Evolutionary conservation across 2,329 filamentous ascomycete genomes (phyloP).

Genomic region (Dactylellina drechsleri): DNA sequence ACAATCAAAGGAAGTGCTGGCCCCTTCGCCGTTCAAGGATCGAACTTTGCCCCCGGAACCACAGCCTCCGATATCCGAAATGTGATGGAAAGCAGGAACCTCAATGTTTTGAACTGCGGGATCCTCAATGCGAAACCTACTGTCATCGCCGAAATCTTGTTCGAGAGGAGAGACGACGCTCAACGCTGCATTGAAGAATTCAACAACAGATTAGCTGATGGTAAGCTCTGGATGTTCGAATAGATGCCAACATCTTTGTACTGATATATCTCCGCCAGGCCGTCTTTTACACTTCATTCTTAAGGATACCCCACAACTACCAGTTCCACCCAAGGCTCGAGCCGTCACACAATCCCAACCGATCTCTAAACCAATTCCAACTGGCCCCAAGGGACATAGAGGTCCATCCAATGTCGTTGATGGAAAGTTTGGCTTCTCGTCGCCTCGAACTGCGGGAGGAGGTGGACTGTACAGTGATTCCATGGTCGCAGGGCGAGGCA

Average conservation of each 20-base stretch:
- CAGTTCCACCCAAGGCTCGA: constrained; percentile 27
- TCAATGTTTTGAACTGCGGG: constrained; percentile 72
- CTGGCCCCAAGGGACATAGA: constrained; percentile 46
- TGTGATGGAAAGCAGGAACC: constrained; percentile 78
- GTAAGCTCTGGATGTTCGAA: constrained; percentile 64
- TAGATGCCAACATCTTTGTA: constrained; percentile 22
- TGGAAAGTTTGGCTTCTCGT: constrained; percentile 57
- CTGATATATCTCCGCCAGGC: constrained; percentile 53
- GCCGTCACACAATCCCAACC: constrained; percentile 27
- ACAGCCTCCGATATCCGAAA: constrained; percentile 84
- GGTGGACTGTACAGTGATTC: constrained; percentile 40
- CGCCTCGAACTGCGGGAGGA: constrained; percentile 45
- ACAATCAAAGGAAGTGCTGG: constrained; percentile 78
- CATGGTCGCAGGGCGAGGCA: constrained; percentile 21
- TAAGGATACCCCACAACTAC: constrained; percentile 56
- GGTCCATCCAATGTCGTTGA: constrained; percentile 56
- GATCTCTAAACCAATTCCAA: constrained; percentile 33
- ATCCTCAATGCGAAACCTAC: constrained; percentile 75
- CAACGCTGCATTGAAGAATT: constrained; percentile 79
- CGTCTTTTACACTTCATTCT: constrained; percentile 56
- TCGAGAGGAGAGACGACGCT: constrained; percentile 76
- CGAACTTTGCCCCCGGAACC: constrained; percentile 84
- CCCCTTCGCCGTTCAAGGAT: constrained; percentile 76
- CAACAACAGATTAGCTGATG: constrained; percentile 73
- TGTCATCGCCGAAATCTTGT: constrained; percentile 80